A percentile compares a stretch with the other conserved stretches of the same genome.
These are phyloP conservation scores for Spatholobus suberectus DNA, from an alignment of 306 rosid genomes.

Conservation along the genomic window DNA sequence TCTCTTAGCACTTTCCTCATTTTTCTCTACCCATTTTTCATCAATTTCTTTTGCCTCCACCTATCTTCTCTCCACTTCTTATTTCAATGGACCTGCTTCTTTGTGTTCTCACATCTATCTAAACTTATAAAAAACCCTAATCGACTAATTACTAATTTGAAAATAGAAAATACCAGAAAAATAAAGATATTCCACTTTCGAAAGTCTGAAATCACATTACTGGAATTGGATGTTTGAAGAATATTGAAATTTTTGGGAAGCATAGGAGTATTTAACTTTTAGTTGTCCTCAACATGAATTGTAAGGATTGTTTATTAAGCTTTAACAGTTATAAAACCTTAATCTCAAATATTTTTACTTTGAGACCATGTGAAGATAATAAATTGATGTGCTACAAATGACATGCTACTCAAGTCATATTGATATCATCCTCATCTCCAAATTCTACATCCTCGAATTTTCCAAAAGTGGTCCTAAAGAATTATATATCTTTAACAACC, in stretches of 20 bases:
- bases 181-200: neutral
- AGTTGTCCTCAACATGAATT: neutral
- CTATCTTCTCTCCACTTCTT: too few relatives aligned
- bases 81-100: neutral
- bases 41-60: too few relatives aligned
- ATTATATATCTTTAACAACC: neutral
- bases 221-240: too few relatives aligned
- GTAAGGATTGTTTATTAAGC: neutral
- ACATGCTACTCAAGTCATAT: neutral
- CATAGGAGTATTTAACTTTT: too few relatives aligned
- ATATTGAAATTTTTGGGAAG: too few relatives aligned
- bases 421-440: neutral
- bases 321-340: too few relatives aligned
- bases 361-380: conserved; percentile 24
- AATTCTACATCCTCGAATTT: neutral
- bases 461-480: neutral
- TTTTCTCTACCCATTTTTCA: too few relatives aligned
- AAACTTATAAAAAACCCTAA: too few relatives aligned
- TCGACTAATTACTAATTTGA: too few relatives aligned
- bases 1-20: too few relatives aligned
- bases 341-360: neutral
- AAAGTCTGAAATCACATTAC: neutral
- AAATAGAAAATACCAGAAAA: too few relatives aligned
- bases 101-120: too few relatives aligned
- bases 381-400: neutral